A percentile compares a stretch with the other conserved stretches of the same genome.
phyloP scores from a whole-genome alignment of 2,329 filamentous ascomycete species.

The Didymella arachidicola region DNA sequence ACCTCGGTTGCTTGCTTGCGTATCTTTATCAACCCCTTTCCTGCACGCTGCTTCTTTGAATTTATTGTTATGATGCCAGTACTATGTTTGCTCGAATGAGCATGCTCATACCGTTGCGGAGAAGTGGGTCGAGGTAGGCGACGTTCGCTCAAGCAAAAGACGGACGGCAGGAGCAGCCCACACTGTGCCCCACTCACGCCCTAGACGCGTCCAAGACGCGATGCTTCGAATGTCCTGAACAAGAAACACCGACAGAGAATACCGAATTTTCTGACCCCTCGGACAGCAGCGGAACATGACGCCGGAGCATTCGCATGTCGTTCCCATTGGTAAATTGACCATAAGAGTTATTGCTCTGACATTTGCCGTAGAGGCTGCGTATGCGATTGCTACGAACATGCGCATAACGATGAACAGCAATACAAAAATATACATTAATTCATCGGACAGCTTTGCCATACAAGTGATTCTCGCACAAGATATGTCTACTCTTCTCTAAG shows the following conservation, averaged over 20 bases:
- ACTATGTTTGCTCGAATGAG: background rate
- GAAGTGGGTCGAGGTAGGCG: slow-evolving; percentile 3
- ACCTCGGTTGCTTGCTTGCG: slow-evolving; percentile 14
- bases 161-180: slow-evolving; percentile 8
- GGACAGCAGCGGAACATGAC: background rate
- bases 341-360: too few species aligned
- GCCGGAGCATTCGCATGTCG: background rate
- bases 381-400: too few species aligned
- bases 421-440: too few species aligned
- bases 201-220: slow-evolving; percentile 15
- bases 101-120: background rate
- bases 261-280: background rate
- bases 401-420: too few species aligned
- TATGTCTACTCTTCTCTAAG: too few species aligned
- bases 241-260: background rate
- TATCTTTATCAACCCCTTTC: slow-evolving; percentile 1
- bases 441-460: too few species aligned
- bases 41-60: background rate
- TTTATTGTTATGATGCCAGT: background rate
- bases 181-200: slow-evolving; percentile 19
- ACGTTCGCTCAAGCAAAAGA: slow-evolving; percentile 18
- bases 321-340: background rate
- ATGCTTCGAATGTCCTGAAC: background rate
- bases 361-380: too few species aligned
- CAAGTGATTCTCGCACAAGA: too few species aligned